Evolutionary conservation across 2,329 filamentous ascomycete genomes (phyloP), one percentile per base, ranked within the genome.

Genomic region (Ophiostoma montium): DNA sequence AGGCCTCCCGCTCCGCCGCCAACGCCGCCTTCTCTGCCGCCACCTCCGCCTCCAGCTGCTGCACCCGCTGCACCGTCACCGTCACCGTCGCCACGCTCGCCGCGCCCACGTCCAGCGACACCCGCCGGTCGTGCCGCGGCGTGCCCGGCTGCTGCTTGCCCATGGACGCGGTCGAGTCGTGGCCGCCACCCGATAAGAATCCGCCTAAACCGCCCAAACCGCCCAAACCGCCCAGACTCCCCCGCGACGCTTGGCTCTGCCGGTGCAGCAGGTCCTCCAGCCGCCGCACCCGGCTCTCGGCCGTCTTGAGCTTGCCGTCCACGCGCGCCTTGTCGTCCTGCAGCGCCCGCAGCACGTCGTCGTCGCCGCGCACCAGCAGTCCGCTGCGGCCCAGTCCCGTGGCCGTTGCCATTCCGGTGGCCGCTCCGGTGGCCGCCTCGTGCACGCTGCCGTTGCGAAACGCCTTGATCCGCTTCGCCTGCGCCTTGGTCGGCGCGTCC

Each of bases 371-470:
- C 13, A 94, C 76, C 58, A 95, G 67, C 10, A 95, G 74, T 1
- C 87, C 90, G 55, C 86, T 94, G 59, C 84, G 80, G n/a, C 87
- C 87, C 53, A 95, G 75, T n/a, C n/a, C n/a, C n/a, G n/a, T n/a
- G n/a, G n/a, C n/a, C n/a, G n/a, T n/a, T n/a, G n/a, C n/a, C n/a
- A n/a, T n/a, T 8, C 23, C 23, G 5, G 23, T 8, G 3, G 78
- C 79, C n/a, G 83, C 82, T 8, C 23, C 23, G 5, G 23, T 8
- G 3, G 78, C 79, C n/a, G 83, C 82, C 61, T 96, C 92, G 58
- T 95, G 88, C 35, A 96, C 76, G 60, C 92, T 96, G 15, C 92
- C 92, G 60, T 94, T 92, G 62, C 95, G 95, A 70, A 98, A 96
- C 5, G 87, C 88, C 62, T 90, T 94, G 7, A 92, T 78, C 50